Evolutionary conservation across 2,329 filamentous ascomycete species (phyloP), one percentile per base, ranked within the genome.

Genomic region (Diaporthe vexans): DNA sequence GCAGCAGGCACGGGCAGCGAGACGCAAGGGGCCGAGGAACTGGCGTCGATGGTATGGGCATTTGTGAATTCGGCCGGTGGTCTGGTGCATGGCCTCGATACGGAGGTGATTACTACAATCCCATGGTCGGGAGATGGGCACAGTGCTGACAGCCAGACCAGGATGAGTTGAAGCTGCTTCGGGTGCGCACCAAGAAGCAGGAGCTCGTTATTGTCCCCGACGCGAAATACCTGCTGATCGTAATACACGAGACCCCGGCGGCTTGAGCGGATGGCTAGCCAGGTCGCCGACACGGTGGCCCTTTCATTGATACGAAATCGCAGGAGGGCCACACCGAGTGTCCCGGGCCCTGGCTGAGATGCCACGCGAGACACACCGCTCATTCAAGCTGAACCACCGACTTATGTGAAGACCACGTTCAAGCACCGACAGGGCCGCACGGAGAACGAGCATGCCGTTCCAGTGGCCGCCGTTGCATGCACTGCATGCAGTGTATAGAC

Each of bases 151-250:
- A 46, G 1, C 52, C 33, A 58, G 24, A 43, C 40, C 76, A 93
- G 88, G 94, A 97, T 79, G 94, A 95, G 81, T 84, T 95, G 76
- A 95, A 92, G 83, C 86, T 97, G 63, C 83, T 97, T 69, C 88
- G 94, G 76, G 81, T 97, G 77, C 89, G 94, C 77, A 96, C 94
- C n/a, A 95, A 92, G 86, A 95, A 94, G 82, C 93, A 95, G 78
- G 94, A 97, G 82, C 85, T 97, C 76, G 93, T 97, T 74, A 94
- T 97, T 79, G 93, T 96, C 26, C 94, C 94, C 82, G 94, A 96
- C 82, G 80, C 89, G 54, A 95, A 94, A 80, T 97, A 94, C 83
- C 86, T 97, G 61, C 88, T 96, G 51, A 91, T 95, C 72, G 92
- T 95, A 51, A 90, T 96, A 73, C 94, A 96, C 83, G 94, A 95